A percentile compares a stretch with the other conserved stretches of the same genome.
These are phyloP conservation scores for Aureobasidium sp. DNA, from an alignment of 2,329 filamentous ascomycete species.

Conservation along the genomic window DNA sequence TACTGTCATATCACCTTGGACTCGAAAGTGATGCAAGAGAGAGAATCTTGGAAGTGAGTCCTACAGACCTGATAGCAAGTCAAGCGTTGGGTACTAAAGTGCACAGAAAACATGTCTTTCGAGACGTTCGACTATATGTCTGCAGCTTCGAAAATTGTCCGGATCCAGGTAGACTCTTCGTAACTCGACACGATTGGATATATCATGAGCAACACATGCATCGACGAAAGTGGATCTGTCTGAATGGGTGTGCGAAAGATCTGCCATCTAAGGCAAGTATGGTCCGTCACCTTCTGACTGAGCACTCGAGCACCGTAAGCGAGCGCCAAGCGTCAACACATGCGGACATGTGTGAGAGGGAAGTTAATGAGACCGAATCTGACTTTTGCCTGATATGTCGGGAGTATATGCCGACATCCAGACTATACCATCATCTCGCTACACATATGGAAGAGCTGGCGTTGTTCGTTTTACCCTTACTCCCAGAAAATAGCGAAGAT, in stretches of 20 bases:
- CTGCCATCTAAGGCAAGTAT: neutral
- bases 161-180: neutral
- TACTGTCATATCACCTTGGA: neutral
- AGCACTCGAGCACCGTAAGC: neutral
- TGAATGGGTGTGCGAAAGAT: neutral
- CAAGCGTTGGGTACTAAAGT: neutral
- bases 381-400: neutral
- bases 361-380: neutral
- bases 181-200: neutral
- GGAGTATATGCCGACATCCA: neutral
- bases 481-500: neutral
- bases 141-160: neutral
- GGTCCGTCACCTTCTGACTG: neutral
- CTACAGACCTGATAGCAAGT: neutral
- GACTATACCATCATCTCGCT: neutral
- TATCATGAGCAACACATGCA: conserved; percentile 9
- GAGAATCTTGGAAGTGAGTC: conserved; percentile 6
- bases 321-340: neutral
- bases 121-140: neutral
- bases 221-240: neutral
- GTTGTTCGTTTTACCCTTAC: neutral
- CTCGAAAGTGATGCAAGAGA: neutral
- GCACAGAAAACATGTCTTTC: neutral
- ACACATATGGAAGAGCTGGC: conserved; percentile 6
- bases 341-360: neutral